Evolutionary conservation across 345 rosid species (phyloP).

Genomic region (Salix koriyanagi): DNA sequence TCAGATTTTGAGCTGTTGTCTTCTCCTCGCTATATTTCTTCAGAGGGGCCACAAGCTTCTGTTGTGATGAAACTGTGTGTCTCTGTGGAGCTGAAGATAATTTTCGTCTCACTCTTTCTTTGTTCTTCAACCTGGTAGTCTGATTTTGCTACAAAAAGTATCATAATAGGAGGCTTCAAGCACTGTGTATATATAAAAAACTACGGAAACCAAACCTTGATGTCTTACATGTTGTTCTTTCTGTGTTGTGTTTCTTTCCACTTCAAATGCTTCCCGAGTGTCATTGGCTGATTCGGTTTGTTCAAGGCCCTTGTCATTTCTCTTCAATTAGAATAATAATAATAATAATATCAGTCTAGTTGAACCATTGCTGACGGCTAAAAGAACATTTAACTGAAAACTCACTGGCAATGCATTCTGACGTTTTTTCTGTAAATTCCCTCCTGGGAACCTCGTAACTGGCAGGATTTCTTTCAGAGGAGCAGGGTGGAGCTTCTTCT

Average conservation of each 20-base stretch:
- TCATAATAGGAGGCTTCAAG: conserved; percentile 4
- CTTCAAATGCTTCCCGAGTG: conserved; percentile 11
- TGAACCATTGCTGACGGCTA: not conserved
- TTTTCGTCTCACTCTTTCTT: conserved; percentile 23
- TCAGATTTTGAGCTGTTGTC: conserved; percentile 16
- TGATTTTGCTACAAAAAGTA: conserved; percentile 19
- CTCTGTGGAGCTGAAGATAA: conserved; percentile 23
- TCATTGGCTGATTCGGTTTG: conserved; percentile 11
- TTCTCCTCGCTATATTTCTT: conserved; percentile 12
- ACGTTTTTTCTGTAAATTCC: conserved; percentile 30
- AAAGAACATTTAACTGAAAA: not conserved
- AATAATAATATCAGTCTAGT: conserved; percentile 9
- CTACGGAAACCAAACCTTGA: not conserved
- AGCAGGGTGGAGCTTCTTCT: conserved; percentile 46
- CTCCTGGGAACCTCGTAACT: conserved; percentile 17
- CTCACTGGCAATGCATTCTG: not conserved
- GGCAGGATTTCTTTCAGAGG: conserved; percentile 39
- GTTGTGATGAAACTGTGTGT: conserved; percentile 22
- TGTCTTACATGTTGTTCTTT: conserved; percentile 28
- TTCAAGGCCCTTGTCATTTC: conserved; percentile 17
- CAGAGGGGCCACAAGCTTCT: conserved; percentile 21
- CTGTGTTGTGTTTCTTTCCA: conserved; percentile 5
- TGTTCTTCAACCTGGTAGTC: conserved; percentile 18
- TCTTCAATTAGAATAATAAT: conserved; percentile 23
- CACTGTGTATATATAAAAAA: not conserved